Evolutionary conservation across 768 basidiomycete genomes (phyloP), one percentile per base, ranked within the genome.

Genomic region (Solioccasus polychromus): DNA sequence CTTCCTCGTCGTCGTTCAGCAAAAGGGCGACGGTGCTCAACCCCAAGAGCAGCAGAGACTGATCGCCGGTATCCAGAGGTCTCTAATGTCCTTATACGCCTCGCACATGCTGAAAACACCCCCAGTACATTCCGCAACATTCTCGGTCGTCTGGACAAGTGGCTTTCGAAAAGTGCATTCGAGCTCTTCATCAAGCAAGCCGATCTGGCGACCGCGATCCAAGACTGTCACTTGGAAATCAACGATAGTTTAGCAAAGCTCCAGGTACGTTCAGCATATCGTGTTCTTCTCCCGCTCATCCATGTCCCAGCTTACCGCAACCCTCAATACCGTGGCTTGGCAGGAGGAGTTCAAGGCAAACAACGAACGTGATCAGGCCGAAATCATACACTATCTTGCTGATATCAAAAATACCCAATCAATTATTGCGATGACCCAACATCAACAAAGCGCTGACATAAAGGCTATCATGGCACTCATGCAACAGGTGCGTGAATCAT

Each of bases 261-360:
- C 42, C 71, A 78, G 54, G 80, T 78, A 35, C 36, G 44, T 41
- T 23, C 30, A 24, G 14, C 29, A 24, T 31, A 26, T 38, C 29
- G 17, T 11, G n/a, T 25, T 30, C 23, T 42, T 25, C 39, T 34
- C 32, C 42, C 18, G 44, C 53, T 55, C 24, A 57, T 41, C 24
- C 12, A 10, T 34, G 29, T 1, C 15, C 8, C 14, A 44, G 79
- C 51, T 82, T 36, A 60, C 62, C 14, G 74, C 77, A 18, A 70
- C 73, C 20, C 53, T 73, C 5, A 75, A 74, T 32, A 68, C 75
- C 15, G 72, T 69, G 35, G 57, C 60, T 8, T 82, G 79, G 79
- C 77, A 79, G 51, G 51, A 58, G 7, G 69, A 73, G 24, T 71
- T 77, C 49, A 55, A 59, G 32, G 54, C 54, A 12, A 74, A 71